Percentiles rank a stretch among this genome's conserved stretches.
Conservation (phyloP, 345 rosid species). For the Clarkia xantiana region DNA sequence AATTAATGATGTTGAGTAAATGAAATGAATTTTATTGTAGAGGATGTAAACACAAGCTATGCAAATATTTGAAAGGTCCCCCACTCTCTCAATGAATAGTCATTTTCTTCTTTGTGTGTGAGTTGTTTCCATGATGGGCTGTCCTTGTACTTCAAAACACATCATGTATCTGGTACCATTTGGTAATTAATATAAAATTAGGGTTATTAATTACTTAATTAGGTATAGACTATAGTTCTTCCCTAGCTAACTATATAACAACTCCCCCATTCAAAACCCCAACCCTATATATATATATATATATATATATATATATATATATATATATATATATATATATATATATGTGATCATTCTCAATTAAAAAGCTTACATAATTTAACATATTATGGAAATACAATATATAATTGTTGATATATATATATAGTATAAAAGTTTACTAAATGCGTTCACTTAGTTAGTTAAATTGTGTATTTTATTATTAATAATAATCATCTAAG, state of each 20-base stretch:
- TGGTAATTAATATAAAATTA: no score
- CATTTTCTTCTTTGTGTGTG: conserved; percentile 3
- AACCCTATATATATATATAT: neutral
- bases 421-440: no score
- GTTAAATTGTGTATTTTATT: no score
- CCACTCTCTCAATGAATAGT: conserved; percentile 4
- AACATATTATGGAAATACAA: no score
- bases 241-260: neutral
- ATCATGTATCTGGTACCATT: no score
- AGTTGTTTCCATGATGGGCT: conserved; percentile 2
- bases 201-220: no score
- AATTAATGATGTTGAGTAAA: neutral
- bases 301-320: neutral
- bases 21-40: neutral
- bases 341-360: no score
- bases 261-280: no score
- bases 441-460: no score
- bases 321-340: neutral
- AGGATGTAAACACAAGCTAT: neutral
- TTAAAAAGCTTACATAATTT: neutral
- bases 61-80: conserved; percentile 5
- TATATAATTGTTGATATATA: no score
- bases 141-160: conserved; percentile 3
- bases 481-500: no score
- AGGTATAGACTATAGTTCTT: no score